Evolutionary conservation across 169 alveolate species (phyloP).

Genomic region (Besnoitia besnoiti): DNA sequence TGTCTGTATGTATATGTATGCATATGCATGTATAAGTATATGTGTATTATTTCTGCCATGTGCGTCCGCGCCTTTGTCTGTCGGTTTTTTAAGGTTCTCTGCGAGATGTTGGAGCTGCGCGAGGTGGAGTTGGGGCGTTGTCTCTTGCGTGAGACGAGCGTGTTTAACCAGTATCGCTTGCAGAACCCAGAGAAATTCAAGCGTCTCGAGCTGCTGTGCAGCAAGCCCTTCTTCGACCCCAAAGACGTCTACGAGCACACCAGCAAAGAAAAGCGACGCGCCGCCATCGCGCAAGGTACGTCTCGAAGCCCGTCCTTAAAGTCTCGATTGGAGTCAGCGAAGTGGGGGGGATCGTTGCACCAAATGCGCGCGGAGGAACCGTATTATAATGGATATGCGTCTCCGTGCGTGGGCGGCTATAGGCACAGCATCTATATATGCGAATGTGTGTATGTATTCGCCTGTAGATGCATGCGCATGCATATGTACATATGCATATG

Average conservation of each 20-base stretch:
- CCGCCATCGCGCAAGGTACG: slow-evolving; percentile 68
- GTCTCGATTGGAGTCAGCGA: too few species aligned
- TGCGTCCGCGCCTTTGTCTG: background rate
- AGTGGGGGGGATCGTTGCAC: too few species aligned
- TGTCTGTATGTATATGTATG: too few species aligned
- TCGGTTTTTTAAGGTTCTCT: slow-evolving; percentile 57
- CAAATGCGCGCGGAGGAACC: too few species aligned
- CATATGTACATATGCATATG: background rate
- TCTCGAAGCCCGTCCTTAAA: too few species aligned
- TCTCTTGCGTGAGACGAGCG: slow-evolving; percentile 68
- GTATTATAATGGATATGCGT: too few species aligned
- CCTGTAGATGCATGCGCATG: background rate
- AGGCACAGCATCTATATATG: too few species aligned
- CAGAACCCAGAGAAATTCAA: slow-evolving; percentile 47
- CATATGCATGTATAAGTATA: too few species aligned
- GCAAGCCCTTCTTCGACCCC: slow-evolving; percentile 14
- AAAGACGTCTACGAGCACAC: slow-evolving; percentile 68
- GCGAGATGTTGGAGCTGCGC: slow-evolving; percentile 70
- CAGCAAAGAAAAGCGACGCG: slow-evolving; percentile 69
- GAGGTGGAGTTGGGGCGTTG: slow-evolving; percentile 71
- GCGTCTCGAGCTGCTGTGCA: slow-evolving; percentile 46
- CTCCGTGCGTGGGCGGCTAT: too few species aligned
- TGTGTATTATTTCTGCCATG: too few species aligned
- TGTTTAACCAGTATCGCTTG: slow-evolving; percentile 38
- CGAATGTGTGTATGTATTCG: too few species aligned